Base-by-base conservation (phyloP, 2,329 filamentous ascomycete species). In the Pezicula neosporulosa region DNA sequence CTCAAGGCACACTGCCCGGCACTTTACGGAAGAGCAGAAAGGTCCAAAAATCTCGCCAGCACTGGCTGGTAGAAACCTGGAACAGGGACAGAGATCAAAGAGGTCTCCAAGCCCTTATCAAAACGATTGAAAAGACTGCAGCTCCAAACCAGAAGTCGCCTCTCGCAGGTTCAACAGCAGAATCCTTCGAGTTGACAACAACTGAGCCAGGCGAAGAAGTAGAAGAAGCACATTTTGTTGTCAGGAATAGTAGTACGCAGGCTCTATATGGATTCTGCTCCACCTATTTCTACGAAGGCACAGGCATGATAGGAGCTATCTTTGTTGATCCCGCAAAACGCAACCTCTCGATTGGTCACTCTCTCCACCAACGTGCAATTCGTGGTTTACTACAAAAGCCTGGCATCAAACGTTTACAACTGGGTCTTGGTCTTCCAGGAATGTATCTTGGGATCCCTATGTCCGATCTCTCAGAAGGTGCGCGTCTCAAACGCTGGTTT, bases 51-150 rank as follows among this genome's bases (percentile, higher is more conserved):
- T 91, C 90, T n/a, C 83, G 89, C 54, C 91, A 96, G 63, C 90
- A 95, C 61, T 97, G 93, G 93, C 82, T 97, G 1, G 92, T 97
- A 0, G 93, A 97, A 64, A 84, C 82, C 43, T 97, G 91, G 72
- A 88, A 92, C 61, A 83, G 86, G 52, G 84, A 89, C 37, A 80
- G 92, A 50, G 93, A 97, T 64, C 76, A 79, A 2, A 73, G 80
- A 44, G 88, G 85, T 0, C 74, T 97, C 6, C 83, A 93, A 53
- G 84, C 82, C n/a, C 76, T 97, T 8, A 77, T 96, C 44, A 81
- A 81, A 50, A 77, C 82, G 3, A 77, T 93, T 3, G 82, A 87
- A 43, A 85, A 89, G 53, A 81, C 81, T 18, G 83, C 80, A 47
- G 77, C 82, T 1, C 84, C 85, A 0, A 83, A 81, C 33, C 77